These are phyloP conservation scores for Coffea canephora DNA, from an alignment of 257 asterid species.

Conservation along the genomic window DNA sequence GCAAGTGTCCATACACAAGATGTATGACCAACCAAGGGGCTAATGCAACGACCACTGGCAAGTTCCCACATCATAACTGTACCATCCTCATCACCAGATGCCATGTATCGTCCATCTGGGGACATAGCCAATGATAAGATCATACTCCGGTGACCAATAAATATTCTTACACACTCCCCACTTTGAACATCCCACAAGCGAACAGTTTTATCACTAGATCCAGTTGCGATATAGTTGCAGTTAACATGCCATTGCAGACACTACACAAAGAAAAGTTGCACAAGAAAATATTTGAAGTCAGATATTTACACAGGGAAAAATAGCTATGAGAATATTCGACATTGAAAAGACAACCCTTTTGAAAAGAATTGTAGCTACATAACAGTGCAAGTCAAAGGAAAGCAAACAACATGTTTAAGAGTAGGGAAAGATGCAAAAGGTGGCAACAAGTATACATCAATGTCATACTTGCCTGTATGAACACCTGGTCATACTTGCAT, in stretches of 20 bases:
- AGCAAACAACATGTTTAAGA: neutral
- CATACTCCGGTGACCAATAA: slow-evolving; percentile 95
- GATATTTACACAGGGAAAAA: neutral
- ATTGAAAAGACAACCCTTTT: neutral
- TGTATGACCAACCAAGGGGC: slow-evolving; percentile 90
- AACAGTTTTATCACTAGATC: slow-evolving; percentile 97
- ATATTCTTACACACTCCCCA: slow-evolving; percentile 94
- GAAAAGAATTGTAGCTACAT: neutral
- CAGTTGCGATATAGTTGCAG: slow-evolving; percentile 95
- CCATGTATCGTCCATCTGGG: slow-evolving; percentile 97
- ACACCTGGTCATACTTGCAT: neutral
- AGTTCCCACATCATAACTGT: slow-evolving; percentile 99
- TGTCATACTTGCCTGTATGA: no score
- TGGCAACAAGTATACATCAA: neutral
- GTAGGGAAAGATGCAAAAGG: neutral
- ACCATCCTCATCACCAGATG: slow-evolving; percentile 99
- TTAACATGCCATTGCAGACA: slow-evolving; percentile 96
- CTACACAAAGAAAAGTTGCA: slow-evolving; percentile 28
- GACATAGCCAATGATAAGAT: slow-evolving; percentile 85
- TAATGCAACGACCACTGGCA: slow-evolving; percentile 84
- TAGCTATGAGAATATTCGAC: neutral
- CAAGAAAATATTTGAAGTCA: neutral
- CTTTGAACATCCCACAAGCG: slow-evolving; percentile 97
- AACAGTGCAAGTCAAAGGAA: neutral
- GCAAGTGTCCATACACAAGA: slow-evolving; percentile 96